These are phyloP conservation scores for Thelonectria blattea DNA, from an alignment of 2,329 filamentous ascomycete species.

Conservation along the genomic window DNA sequence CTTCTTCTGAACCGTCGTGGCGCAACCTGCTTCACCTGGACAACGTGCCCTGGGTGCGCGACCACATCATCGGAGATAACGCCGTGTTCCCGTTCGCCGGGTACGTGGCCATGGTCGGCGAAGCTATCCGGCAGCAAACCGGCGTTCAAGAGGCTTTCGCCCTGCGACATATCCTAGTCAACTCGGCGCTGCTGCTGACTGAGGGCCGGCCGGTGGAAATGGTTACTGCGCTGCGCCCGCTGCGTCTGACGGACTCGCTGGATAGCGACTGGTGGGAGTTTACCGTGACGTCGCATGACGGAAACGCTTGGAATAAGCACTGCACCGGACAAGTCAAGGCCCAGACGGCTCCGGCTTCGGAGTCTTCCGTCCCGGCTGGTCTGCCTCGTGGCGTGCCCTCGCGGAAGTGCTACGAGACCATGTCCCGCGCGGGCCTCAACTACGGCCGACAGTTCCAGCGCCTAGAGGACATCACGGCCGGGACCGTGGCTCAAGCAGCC, in stretches of 20 bases:
- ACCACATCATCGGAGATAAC: slow-evolving; percentile 52
- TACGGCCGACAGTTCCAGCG: slow-evolving; percentile 42
- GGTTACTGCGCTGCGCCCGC: slow-evolving; percentile 10
- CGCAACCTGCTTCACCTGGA: slow-evolving; percentile 31
- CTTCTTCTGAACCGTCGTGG: slow-evolving; percentile 28
- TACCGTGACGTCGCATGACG: slow-evolving; percentile 16
- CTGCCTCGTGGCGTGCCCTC: slow-evolving; percentile 30
- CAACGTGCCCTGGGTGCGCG: slow-evolving; percentile 48
- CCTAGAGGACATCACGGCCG: slow-evolving; percentile 27
- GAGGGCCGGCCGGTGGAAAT: slow-evolving; percentile 11
- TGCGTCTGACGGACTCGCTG: slow-evolving; percentile 16
- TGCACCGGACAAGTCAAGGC: slow-evolving; percentile 20
- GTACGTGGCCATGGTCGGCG: slow-evolving; percentile 42
- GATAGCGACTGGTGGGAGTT: slow-evolving; percentile 23
- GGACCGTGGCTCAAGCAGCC: slow-evolving; percentile 26
- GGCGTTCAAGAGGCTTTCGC: slow-evolving; percentile 28
- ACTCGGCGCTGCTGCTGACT: slow-evolving; percentile 41
- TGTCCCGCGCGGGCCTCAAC: slow-evolving; percentile 39
- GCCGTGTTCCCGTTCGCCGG: slow-evolving; percentile 50
- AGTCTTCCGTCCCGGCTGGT: neutral
- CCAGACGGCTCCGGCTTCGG: slow-evolving; percentile 2
- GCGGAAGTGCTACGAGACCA: slow-evolving; percentile 35
- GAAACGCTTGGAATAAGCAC: slow-evolving; percentile 20
- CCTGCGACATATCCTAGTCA: slow-evolving; percentile 31
- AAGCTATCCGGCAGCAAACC: slow-evolving; percentile 32